These are phyloP conservation scores for Suillus subluteus DNA, from an alignment of 768 basidiomycete species.

Conservation along the genomic window DNA sequence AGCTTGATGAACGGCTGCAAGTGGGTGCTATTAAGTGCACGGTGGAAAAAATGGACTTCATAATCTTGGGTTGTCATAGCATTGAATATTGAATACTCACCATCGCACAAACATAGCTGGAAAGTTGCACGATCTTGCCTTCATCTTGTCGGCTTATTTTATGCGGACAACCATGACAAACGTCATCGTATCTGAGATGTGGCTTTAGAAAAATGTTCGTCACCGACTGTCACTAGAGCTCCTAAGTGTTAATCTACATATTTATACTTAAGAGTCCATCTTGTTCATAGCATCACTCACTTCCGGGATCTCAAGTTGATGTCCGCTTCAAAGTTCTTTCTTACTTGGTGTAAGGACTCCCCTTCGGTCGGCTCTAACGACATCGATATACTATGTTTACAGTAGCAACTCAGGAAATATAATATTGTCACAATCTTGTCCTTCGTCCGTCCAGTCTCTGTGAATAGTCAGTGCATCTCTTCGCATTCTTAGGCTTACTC, in stretches of 20 bases:
- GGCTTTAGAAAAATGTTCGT: background rate
- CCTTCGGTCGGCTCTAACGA: no score
- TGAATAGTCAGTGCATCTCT: no score
- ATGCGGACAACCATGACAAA: background rate
- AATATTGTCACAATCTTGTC: no score
- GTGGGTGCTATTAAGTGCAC: background rate
- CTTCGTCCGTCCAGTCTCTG: no score
- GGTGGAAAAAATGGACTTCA: background rate
- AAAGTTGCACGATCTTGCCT: background rate
- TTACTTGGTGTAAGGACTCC: no score
- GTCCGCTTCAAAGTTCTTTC: no score
- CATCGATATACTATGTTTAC: no score
- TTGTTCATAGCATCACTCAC: no score
- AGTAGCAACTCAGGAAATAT: no score
- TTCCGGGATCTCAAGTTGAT: no score
- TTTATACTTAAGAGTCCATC: no score
- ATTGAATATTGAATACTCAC: background rate
- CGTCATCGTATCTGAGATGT: background rate
- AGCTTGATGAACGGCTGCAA: background rate
- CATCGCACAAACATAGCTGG: background rate
- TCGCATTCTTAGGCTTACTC: no score
- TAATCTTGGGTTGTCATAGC: background rate
- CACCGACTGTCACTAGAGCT: background rate
- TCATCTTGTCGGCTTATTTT: background rate
- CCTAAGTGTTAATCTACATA: background rate